These are phyloP conservation scores for Eucalyptus melliodora DNA, from an alignment of 345 rosid genomes.

Conservation along the genomic window DNA sequence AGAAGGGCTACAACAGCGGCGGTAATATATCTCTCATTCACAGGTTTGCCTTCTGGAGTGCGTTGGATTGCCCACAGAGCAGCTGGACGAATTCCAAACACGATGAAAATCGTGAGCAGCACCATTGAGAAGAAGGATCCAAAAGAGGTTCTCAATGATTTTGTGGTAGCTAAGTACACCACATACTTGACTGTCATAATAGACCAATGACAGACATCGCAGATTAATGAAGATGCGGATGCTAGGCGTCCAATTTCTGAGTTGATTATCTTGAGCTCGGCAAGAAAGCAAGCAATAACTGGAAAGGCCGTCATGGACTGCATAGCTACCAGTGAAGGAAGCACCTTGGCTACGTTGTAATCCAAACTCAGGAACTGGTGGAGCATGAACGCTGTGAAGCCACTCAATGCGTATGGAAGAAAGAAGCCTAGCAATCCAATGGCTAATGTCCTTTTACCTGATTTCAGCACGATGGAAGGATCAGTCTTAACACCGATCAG, in stretches of 20 bases:
- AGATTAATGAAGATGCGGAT: conserved; percentile 9
- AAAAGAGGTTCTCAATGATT: not conserved
- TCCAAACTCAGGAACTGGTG: not conserved
- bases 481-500: conserved; percentile 25
- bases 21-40: conserved; percentile 16
- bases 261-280: conserved; percentile 21
- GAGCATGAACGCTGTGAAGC: not conserved
- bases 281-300: conserved; percentile 12
- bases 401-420: not conserved
- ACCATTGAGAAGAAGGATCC: not conserved
- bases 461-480: not conserved
- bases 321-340: not conserved
- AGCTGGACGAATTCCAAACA: conserved; percentile 11
- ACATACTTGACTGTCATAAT: not conserved
- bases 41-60: conserved; percentile 17
- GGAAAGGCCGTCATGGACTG: conserved; percentile 24
- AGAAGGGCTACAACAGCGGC: conserved; percentile 4
- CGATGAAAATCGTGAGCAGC: not conserved
- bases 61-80: conserved; percentile 9
- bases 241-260: conserved; percentile 35
- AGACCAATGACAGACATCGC: conserved; percentile 1
- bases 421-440: conserved; percentile 6
- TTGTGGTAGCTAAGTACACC: not conserved
- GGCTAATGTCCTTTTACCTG: not conserved
- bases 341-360: not conserved